Conservation (phyloP, 208 protist genomes). For the Trypanosoma mega region DNA sequence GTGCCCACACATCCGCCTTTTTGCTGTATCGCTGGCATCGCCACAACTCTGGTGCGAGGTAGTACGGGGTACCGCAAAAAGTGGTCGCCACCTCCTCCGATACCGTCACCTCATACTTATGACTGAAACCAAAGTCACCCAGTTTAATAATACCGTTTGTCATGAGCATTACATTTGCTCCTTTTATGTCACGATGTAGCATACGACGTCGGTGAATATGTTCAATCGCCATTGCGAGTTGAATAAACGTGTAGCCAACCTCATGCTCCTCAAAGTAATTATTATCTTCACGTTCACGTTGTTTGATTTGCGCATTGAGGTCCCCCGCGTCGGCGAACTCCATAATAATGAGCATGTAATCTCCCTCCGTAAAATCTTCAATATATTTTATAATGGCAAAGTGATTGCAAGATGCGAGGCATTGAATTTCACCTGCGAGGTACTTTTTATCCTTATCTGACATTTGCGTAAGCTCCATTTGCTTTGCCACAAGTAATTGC, state of each 20-base stretch:
- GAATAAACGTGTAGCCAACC: conserved; percentile 62
- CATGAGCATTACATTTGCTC: conserved; percentile 38
- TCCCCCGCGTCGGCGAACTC: conserved; percentile 88
- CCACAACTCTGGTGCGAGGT: conserved; percentile 69
- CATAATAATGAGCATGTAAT: conserved; percentile 60
- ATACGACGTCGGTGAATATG: conserved; percentile 39
- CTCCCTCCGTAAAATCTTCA: conserved; percentile 63
- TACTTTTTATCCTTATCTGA: conserved; percentile 74
- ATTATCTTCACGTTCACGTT: conserved; percentile 29
- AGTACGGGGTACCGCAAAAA: conserved; percentile 58
- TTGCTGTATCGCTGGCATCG: conserved; percentile 58
- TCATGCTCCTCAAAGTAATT: conserved; percentile 67
- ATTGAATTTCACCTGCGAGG: conserved; percentile 63
- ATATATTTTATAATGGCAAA: conserved; percentile 84
- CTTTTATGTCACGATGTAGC: conserved; percentile 43
- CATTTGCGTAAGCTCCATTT: conserved; percentile 73
- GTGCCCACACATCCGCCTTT: conserved; percentile 65
- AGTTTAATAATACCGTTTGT: conserved; percentile 36
- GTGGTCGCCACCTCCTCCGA: conserved; percentile 25
- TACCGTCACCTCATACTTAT: conserved; percentile 26
- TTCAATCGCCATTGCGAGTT: conserved; percentile 61
- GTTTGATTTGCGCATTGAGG: conserved; percentile 75
- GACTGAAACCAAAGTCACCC: conserved; percentile 40
- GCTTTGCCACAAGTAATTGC: conserved; percentile 65
- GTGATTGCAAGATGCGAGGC: conserved; percentile 69